Conservation (phyloP, 257 asterid genomes). For the Primulina huaijiensis region DNA sequence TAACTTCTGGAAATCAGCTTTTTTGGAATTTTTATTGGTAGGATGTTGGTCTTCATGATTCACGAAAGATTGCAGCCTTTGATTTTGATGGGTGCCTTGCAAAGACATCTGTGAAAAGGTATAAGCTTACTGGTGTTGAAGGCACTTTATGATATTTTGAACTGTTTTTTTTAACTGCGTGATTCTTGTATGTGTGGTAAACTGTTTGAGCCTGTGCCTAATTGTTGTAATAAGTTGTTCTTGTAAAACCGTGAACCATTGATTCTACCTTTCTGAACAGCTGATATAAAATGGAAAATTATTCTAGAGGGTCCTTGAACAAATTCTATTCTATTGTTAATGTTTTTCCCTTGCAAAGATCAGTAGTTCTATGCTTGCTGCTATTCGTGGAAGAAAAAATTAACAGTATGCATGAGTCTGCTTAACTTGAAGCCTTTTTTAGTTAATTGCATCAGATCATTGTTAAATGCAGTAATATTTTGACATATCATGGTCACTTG, state of each 20-base stretch:
- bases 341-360: conserved; percentile 8
- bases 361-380: conserved; percentile 5
- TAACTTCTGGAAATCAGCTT: background rate
- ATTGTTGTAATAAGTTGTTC: conserved; percentile 17
- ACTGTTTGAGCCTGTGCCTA: background rate
- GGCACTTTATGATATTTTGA: conserved; percentile 14
- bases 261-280: background rate
- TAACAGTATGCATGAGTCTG: background rate
- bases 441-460: background rate
- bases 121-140: conserved; percentile 19
- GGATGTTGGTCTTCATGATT: conserved; percentile 84
- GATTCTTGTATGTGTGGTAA: background rate
- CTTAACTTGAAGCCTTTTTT: conserved; percentile 3
- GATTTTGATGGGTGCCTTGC: conserved; percentile 99
- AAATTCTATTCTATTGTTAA: conserved; percentile 5
- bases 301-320: background rate
- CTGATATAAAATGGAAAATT: background rate
- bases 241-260: background rate
- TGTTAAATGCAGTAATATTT: background rate
- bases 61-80: conserved; percentile 88
- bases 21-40: conserved; percentile 21
- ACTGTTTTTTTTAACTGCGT: conserved; percentile 12
- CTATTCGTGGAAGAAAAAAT: conserved; percentile 11
- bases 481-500: background rate
- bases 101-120: conserved; percentile 79